phyloP scores from a whole-genome alignment of 2,329 filamentous ascomycete genomes.

The Fusarium virguliforme region DNA sequence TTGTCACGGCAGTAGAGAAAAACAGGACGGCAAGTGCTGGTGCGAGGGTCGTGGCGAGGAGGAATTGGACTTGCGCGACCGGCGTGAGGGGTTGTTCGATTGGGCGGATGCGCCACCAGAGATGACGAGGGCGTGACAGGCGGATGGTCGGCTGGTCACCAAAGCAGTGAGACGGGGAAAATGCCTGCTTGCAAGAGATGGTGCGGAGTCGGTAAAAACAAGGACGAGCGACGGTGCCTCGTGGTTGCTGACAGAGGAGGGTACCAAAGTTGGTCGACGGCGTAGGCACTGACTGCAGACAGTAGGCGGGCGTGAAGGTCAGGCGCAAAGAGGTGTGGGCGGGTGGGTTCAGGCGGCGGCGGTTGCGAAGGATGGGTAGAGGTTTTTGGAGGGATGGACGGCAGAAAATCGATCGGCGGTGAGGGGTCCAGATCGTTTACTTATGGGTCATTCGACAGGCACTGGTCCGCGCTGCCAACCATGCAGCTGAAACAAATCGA shows the following conservation, averaged over 20 bases:
- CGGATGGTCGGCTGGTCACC: slow-evolving; percentile 46
- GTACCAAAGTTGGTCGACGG: slow-evolving; percentile 45
- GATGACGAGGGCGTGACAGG: slow-evolving; percentile 50
- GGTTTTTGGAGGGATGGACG: slow-evolving; percentile 40
- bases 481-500: slow-evolving; percentile 34
- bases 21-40: slow-evolving; percentile 43
- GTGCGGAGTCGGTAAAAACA: slow-evolving; percentile 44
- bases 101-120: slow-evolving; percentile 47
- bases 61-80: slow-evolving; percentile 51
- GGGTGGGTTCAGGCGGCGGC: slow-evolving; percentile 46
- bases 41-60: slow-evolving; percentile 50
- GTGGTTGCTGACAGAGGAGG: slow-evolving; percentile 48
- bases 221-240: slow-evolving; percentile 41
- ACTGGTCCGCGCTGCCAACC: slow-evolving; percentile 38
- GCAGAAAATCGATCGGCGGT: slow-evolving; percentile 53
- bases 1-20: slow-evolving; percentile 41
- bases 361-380: slow-evolving; percentile 30
- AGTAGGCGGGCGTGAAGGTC: slow-evolving; percentile 48
- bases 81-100: slow-evolving; percentile 47
- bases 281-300: background rate
- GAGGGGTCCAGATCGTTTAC: slow-evolving; percentile 51
- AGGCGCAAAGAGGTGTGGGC: slow-evolving; percentile 50
- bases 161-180: slow-evolving; percentile 51
- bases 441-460: slow-evolving; percentile 44
- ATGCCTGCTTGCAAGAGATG: slow-evolving; percentile 45